A percentile compares a stretch with the other conserved stretches of the same genome.
These are phyloP conservation scores for Trichophyton mentagrophytes DNA, from an alignment of 2,329 filamentous ascomycete species.

Conservation along the genomic window DNA sequence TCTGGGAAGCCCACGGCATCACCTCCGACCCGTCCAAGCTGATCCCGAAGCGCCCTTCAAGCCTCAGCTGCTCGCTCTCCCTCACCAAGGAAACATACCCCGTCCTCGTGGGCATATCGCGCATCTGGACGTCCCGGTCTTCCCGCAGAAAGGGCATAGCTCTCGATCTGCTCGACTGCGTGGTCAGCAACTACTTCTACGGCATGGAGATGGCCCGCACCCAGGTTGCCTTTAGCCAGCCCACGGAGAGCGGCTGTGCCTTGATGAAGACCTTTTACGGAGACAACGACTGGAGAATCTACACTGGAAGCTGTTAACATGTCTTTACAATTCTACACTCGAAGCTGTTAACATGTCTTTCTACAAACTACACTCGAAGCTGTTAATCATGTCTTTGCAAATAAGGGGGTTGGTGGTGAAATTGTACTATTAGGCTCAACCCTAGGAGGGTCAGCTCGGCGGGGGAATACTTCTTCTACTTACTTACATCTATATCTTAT, in stretches of 20 bases:
- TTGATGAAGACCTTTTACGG: slow-evolving; percentile 49
- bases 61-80: slow-evolving; percentile 33
- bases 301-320: slow-evolving; percentile 32
- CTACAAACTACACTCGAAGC: no score
- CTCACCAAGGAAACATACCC: slow-evolving; percentile 32
- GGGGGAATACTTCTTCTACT: background rate
- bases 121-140: slow-evolving; percentile 51
- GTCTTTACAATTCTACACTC: no score
- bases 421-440: slow-evolving; percentile 1
- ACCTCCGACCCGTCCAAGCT: slow-evolving; percentile 13
- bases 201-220: slow-evolving; percentile 43
- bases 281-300: slow-evolving; percentile 47
- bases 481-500: no score
- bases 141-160: slow-evolving; percentile 47
- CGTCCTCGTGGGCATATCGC: slow-evolving; percentile 49
- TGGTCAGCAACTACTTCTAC: slow-evolving; percentile 43
- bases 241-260: slow-evolving; percentile 48
- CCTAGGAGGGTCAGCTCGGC: background rate
- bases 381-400: no score
- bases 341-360: background rate
- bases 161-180: slow-evolving; percentile 43
- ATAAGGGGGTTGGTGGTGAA: background rate
- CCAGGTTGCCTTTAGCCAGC: slow-evolving; percentile 51
- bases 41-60: slow-evolving; percentile 9
- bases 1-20: slow-evolving; percentile 40